Conservation (phyloP, 2,329 filamentous ascomycete genomes). For the Nemania bipapillata region DNA sequence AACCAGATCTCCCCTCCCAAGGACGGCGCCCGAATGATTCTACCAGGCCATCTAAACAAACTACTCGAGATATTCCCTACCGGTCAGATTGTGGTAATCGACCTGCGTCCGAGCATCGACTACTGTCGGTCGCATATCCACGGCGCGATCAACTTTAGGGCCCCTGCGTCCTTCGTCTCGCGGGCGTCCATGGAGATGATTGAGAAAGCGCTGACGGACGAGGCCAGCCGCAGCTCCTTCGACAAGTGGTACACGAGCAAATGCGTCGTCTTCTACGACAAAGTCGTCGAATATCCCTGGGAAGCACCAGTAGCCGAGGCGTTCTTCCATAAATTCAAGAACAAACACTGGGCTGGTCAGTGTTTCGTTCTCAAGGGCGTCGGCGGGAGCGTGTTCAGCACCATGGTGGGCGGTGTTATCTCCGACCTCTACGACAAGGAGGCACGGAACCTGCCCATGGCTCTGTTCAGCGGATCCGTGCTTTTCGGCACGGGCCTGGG, state of each 20-base stretch:
- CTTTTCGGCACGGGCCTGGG: conserved; percentile 83
- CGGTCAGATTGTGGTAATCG: conserved; percentile 60
- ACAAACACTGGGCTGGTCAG: conserved; percentile 62
- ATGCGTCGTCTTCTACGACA: conserved; percentile 65
- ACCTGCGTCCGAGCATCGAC: conserved; percentile 60
- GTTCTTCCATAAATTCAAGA: conserved; percentile 59
- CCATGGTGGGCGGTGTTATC: conserved; percentile 92
- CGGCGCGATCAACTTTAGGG: conserved; percentile 63
- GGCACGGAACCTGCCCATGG: conserved; percentile 88
- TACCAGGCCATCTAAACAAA: conserved; percentile 62
- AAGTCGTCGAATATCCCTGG: conserved; percentile 61
- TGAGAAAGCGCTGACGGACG: conserved; percentile 61
- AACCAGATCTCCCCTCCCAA: conserved; percentile 44
- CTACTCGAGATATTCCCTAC: conserved; percentile 63
- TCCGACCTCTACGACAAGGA: conserved; percentile 84
- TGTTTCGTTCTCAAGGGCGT: conserved; percentile 68
- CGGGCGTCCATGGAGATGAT: conserved; percentile 63
- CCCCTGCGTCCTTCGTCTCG: conserved; percentile 61
- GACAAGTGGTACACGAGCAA: conserved; percentile 59
- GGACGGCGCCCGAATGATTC: conserved; percentile 59
- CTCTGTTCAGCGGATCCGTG: conserved; percentile 82
- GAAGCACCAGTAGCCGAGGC: conserved; percentile 63
- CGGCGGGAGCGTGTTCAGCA: conserved; percentile 82
- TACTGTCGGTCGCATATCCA: conserved; percentile 65
- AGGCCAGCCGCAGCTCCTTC: conserved; percentile 60